These are phyloP conservation scores for Excoecaria cochinchinensis DNA, from an alignment of 345 rosid genomes.

Conservation along the genomic window DNA sequence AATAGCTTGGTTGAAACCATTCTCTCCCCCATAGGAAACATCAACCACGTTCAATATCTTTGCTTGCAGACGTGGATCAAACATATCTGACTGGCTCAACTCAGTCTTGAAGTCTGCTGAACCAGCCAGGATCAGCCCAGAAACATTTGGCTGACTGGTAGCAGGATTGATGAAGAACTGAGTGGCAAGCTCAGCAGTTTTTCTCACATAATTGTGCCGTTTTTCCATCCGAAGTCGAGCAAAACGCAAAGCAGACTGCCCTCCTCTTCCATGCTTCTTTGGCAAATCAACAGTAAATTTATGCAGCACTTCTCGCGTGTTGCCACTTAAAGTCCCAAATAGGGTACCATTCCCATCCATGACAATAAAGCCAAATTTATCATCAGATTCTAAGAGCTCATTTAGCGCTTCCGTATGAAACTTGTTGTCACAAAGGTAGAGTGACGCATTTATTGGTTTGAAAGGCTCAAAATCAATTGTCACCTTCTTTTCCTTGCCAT, in stretches of 20 bases:
- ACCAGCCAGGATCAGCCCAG: slow-evolving; percentile 36
- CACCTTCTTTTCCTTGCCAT: slow-evolving; percentile 47
- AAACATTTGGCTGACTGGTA: slow-evolving; percentile 26
- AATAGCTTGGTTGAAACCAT: slow-evolving; percentile 37
- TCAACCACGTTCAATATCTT: slow-evolving; percentile 34
- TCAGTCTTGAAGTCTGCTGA: slow-evolving; percentile 41
- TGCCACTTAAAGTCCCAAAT: slow-evolving; percentile 42
- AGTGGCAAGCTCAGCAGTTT: slow-evolving; percentile 40
- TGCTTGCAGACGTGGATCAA: slow-evolving; percentile 33
- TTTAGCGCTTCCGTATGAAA: slow-evolving; percentile 28
- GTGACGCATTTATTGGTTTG: slow-evolving; percentile 38
- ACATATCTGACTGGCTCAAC: slow-evolving; percentile 34
- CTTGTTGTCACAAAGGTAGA: slow-evolving; percentile 39
- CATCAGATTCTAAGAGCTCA: slow-evolving; percentile 27
- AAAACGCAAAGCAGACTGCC: slow-evolving; percentile 46
- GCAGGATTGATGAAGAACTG: slow-evolving; percentile 32
- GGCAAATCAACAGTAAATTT: slow-evolving; percentile 45
- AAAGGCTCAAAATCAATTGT: slow-evolving; percentile 41
- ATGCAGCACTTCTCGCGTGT: slow-evolving; percentile 38
- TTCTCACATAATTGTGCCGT: slow-evolving; percentile 41
- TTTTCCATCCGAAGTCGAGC: slow-evolving; percentile 36
- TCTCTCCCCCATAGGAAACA: slow-evolving; percentile 32
- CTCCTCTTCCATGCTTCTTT: slow-evolving; percentile 50
- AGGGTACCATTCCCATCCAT: slow-evolving; percentile 47
- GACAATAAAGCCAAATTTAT: slow-evolving; percentile 31